phyloP scores from a whole-genome alignment of 2,329 filamentous ascomycete species.

The Corinectria fuckeliana region DNA sequence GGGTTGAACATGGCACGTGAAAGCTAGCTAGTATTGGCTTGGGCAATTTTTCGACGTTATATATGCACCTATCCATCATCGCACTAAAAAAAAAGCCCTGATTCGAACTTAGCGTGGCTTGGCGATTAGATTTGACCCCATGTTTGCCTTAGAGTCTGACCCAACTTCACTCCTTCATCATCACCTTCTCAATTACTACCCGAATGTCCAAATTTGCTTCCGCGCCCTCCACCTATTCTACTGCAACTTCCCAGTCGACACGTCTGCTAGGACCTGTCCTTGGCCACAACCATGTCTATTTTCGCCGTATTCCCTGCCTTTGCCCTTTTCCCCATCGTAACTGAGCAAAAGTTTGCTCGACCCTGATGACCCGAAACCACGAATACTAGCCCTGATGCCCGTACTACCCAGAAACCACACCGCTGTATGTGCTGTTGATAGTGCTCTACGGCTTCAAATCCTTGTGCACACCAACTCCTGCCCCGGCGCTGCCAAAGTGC shows the following conservation, averaged over 20 bases:
- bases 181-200: constrained; percentile 1
- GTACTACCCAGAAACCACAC: neutral
- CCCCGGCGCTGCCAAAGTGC: constrained; percentile 4
- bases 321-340: neutral
- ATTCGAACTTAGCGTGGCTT: neutral
- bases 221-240: neutral
- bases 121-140: constrained; percentile 21
- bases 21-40: neutral
- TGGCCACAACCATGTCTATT: neutral
- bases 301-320: neutral
- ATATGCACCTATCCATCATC: neutral
- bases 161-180: constrained; percentile 31
- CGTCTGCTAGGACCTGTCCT: neutral
- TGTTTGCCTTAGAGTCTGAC: constrained; percentile 18
- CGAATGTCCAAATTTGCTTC: neutral
- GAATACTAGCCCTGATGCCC: neutral
- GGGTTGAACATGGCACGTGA: neutral
- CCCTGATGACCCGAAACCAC: neutral
- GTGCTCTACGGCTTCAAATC: neutral
- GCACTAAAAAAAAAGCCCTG: neutral
- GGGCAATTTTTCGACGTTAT: neutral
- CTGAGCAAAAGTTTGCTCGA: neutral
- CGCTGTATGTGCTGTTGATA: neutral
- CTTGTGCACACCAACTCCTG: neutral
- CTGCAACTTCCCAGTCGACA: neutral